A percentile compares a stretch with the other conserved stretches of the same genome.
Evolutionary conservation across 768 basidiomycete species (phyloP).

Genomic region (Grammothele lineata): DNA sequence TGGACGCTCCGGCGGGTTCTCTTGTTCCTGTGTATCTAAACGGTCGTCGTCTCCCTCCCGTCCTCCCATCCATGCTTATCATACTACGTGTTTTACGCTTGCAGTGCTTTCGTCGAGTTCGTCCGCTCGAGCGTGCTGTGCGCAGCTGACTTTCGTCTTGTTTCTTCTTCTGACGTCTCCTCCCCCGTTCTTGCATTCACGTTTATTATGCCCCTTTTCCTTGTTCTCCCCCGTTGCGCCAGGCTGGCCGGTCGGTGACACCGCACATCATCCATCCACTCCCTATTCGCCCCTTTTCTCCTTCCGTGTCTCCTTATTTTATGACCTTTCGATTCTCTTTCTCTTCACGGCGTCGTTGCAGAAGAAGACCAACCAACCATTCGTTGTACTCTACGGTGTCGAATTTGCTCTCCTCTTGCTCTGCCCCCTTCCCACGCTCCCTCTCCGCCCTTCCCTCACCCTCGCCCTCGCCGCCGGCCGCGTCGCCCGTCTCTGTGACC

Average conservation of each 20-base stretch:
- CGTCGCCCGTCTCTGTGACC: not conserved
- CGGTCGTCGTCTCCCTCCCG: not conserved
- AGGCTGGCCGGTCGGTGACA: too few species aligned
- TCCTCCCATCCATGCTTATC: not conserved
- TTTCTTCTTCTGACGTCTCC: not conserved
- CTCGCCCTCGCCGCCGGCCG: not conserved
- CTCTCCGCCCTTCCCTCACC: not conserved
- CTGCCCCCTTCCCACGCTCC: not conserved
- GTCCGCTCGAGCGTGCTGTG: not conserved
- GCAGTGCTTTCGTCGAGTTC: conserved; percentile 1
- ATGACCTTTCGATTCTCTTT: not conserved
- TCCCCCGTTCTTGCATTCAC: too few species aligned
- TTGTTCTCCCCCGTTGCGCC: too few species aligned
- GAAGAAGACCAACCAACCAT: too few species aligned
- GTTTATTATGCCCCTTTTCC: too few species aligned
- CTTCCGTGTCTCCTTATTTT: not conserved
- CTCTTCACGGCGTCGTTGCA: too few species aligned
- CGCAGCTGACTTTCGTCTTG: too few species aligned
- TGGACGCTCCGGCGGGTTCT: conserved; percentile 15
- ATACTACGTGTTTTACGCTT: conserved; percentile 9
- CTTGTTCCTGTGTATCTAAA: conserved; percentile 8
- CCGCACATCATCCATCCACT: too few species aligned
- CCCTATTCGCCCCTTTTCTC: too few species aligned
- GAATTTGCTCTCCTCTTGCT: conserved; percentile 1
- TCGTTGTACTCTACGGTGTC: conserved; percentile 5